Conservation (phyloP, 2,329 filamentous ascomycete genomes). For the Pyrenophora tritici-repentis region DNA sequence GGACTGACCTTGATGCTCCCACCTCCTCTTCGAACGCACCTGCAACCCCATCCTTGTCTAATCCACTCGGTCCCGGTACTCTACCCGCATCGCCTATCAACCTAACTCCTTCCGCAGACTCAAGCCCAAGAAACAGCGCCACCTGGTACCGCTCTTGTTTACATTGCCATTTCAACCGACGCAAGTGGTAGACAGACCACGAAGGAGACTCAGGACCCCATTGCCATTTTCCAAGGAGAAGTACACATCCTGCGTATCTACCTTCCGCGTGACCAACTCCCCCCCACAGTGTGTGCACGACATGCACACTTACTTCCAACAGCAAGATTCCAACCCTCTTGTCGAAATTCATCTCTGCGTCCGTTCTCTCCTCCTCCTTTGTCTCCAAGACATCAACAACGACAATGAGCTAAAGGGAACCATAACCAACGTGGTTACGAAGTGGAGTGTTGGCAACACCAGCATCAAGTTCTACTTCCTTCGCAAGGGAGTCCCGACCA, state of each 20-base stretch:
- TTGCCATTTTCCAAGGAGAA: not conserved
- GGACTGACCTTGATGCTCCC: not conserved
- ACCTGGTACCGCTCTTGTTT: not conserved
- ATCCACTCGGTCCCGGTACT: no score
- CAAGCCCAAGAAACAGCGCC: not conserved
- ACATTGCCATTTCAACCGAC: not conserved
- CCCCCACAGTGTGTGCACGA: not conserved
- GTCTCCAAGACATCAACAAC: constrained; percentile 6
- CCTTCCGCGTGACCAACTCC: constrained; percentile 1
- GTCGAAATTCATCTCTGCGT: constrained; percentile 8
- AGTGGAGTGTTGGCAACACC: not conserved
- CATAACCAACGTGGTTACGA: not conserved
- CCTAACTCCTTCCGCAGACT: not conserved
- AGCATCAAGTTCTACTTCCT: constrained; percentile 13
- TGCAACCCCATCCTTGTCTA: no score
- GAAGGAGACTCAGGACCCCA: not conserved
- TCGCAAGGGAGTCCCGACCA: not conserved
- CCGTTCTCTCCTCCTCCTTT: constrained; percentile 2
- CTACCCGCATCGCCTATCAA: not conserved
- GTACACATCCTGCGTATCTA: constrained; percentile 1
- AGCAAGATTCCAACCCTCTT: not conserved
- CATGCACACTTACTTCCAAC: not conserved
- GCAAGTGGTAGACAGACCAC: not conserved
- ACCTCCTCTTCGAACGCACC: no score
- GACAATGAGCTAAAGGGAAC: not conserved